These are phyloP conservation scores for Boletus tylopilopsis DNA, from an alignment of 768 basidiomycete species.

Conservation along the genomic window DNA sequence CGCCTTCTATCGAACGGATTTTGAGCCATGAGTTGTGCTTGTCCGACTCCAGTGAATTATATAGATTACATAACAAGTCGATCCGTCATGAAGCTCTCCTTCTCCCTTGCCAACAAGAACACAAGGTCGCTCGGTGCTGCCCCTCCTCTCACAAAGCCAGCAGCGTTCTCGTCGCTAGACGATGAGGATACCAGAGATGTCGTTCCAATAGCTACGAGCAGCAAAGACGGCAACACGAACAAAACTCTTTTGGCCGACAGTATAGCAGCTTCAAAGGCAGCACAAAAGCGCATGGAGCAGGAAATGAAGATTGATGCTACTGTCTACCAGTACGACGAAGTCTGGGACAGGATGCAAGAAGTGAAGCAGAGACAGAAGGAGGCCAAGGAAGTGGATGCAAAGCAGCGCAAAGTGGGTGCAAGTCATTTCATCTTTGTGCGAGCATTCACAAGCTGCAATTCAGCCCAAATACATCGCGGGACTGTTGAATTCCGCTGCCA, in stretches of 20 bases:
- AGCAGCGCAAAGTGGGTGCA: conserved; percentile 68
- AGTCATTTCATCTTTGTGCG: not conserved
- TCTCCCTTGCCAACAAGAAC: conserved; percentile 61
- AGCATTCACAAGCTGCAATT: conserved; percentile 11
- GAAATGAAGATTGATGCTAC: conserved; percentile 77
- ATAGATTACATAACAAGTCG: conserved; percentile 23
- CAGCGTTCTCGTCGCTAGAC: conserved; percentile 59
- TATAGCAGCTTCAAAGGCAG: conserved; percentile 56
- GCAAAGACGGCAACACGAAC: conserved; percentile 43
- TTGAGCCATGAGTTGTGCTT: conserved; percentile 40
- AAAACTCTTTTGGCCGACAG: conserved; percentile 57
- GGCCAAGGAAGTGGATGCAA: conserved; percentile 69
- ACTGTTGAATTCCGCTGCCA: conserved; percentile 78
- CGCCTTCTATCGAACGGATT: conserved; percentile 78
- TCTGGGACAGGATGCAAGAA: conserved; percentile 94
- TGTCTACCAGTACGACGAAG: conserved; percentile 93
- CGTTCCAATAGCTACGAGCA: conserved; percentile 41
- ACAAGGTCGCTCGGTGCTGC: conserved; percentile 54
- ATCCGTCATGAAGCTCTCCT: conserved; percentile 78
- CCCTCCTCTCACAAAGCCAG: conserved; percentile 52
- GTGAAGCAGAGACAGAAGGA: conserved; percentile 72
- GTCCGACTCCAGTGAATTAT: not conserved
- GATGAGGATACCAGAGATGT: conserved; percentile 59
- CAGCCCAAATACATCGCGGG: conserved; percentile 92
- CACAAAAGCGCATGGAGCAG: conserved; percentile 69